Conservation (phyloP, 1,284 basidiomycete genomes). For the Xanthoconium separans region DNA sequence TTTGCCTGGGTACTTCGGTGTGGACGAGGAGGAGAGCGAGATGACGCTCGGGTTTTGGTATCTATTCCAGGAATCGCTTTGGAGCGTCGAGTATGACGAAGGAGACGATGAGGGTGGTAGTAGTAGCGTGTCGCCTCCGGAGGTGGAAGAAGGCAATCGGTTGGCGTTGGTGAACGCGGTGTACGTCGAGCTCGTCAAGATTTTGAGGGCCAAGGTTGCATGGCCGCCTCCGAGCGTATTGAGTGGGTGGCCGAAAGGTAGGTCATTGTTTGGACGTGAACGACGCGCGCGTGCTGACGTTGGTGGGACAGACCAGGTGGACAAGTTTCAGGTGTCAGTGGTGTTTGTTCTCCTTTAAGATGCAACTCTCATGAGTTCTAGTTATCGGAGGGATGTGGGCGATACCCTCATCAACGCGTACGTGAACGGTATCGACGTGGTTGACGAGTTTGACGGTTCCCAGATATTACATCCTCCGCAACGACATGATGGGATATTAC, state of each 20-base stretch:
- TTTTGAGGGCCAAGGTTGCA: conserved; percentile 69
- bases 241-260: conserved; percentile 69
- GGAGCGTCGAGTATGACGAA: conserved; percentile 66
- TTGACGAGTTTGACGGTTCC: conserved; percentile 9
- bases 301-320: conserved; percentile 57
- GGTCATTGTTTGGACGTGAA: conserved; percentile 14
- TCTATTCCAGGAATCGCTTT: conserved; percentile 83
- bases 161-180: conserved; percentile 69
- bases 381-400: conserved; percentile 85
- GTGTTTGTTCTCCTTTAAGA: background rate
- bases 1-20: conserved; percentile 72
- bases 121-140: conserved; percentile 26
- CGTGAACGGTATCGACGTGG: conserved; percentile 28
- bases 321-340: conserved; percentile 73
- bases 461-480: conserved; percentile 85
- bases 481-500: conserved; percentile 75
- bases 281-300: conserved; percentile 8
- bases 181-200: conserved; percentile 73
- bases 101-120: conserved; percentile 42
- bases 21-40: conserved; percentile 84
- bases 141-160: conserved; percentile 42
- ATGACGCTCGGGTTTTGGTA: conserved; percentile 88
- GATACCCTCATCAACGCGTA: conserved; percentile 90
- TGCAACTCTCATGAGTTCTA: conserved; percentile 31
- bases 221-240: conserved; percentile 55